Evolutionary conservation across 805 yeast species (phyloP), one percentile per base, ranked within the genome.

Genomic region (Teunomyces atbi): DNA sequence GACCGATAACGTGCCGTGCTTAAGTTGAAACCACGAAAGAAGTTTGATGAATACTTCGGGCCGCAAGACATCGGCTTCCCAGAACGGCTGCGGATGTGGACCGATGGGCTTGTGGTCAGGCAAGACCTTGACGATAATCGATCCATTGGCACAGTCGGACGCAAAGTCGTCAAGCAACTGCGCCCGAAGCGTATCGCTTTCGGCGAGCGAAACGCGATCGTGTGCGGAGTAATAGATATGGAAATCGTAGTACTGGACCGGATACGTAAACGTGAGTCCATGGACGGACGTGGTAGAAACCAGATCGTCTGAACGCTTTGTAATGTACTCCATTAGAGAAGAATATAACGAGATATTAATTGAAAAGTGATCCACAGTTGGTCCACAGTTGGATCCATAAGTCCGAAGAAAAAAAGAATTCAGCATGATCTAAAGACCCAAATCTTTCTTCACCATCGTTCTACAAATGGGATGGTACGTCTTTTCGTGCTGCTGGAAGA

Each of bases 381-480:
- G 15, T 32, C 35, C 35, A 33, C 37, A 18, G 26, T 33, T 16
- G 34, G 7, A 15, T 1, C 10, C 34, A 8, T n/a, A n/a, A n/a
- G n/a, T n/a, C n/a, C n/a, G n/a, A n/a, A n/a, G n/a, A n/a, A n/a
- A n/a, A n/a, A n/a, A n/a, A n/a, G n/a, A n/a, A n/a, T n/a, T n/a
- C n/a, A n/a, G n/a, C n/a, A n/a, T n/a, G n/a, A n/a, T n/a, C n/a
- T n/a, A n/a, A n/a, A n/a, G n/a, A n/a, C n/a, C n/a, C 37, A 89
- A 70, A 63, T 90, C 96, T 66, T 89, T 90, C 57, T 77, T 80
- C 12, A 90, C 92, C 79, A 89, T 73, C 10, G 83, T 73, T 45
- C 83, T 77, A 65, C 96, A 89, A 53, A 90, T 89, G 32, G 96
- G 96, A 62, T 90, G 96, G 62, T 89, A 90, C 41, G 76, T 70